These are phyloP conservation scores for Boeremia exigua DNA, from an alignment of 2,329 filamentous ascomycete genomes.

Conservation along the genomic window DNA sequence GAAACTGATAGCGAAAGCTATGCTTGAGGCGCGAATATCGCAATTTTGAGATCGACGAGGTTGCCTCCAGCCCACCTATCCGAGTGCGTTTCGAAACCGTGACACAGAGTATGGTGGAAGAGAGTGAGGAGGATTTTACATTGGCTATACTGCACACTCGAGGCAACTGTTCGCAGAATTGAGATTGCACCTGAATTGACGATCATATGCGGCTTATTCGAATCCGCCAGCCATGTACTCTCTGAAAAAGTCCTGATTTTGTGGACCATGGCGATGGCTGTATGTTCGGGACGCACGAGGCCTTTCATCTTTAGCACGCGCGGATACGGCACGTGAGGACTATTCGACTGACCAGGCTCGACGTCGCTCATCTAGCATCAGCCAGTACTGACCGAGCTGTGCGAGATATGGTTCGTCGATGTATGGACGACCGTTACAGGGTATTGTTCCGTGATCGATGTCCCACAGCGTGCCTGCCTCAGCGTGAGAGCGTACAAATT, in stretches of 20 bases:
- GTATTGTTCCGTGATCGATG: slow-evolving; percentile 12
- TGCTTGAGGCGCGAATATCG: too few relatives aligned
- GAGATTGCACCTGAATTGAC: background rate
- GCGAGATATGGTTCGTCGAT: slow-evolving; percentile 17
- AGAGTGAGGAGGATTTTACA: too few relatives aligned
- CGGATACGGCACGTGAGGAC: background rate
- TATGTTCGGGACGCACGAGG: background rate
- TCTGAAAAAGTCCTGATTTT: background rate
- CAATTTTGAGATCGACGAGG: too few relatives aligned
- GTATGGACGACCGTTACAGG: slow-evolving; percentile 14
- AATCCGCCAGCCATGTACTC: background rate
- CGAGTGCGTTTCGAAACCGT: too few relatives aligned
- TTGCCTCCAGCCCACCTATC: too few relatives aligned
- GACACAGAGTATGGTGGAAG: too few relatives aligned
- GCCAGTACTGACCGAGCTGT: slow-evolving; percentile 8
- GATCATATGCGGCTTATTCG: background rate
- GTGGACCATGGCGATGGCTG: background rate
- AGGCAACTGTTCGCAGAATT: too few relatives aligned
- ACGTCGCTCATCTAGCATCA: slow-evolving; percentile 15
- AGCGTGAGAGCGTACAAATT: slow-evolving; percentile 51
- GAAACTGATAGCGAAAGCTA: too few relatives aligned
- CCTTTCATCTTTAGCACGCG: background rate
- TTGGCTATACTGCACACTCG: too few relatives aligned
- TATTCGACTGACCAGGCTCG: slow-evolving; percentile 18
- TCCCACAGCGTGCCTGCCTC: slow-evolving; percentile 47